Base-by-base conservation (phyloP, 768 basidiomycete species). In the Ramaria sp. region DNA sequence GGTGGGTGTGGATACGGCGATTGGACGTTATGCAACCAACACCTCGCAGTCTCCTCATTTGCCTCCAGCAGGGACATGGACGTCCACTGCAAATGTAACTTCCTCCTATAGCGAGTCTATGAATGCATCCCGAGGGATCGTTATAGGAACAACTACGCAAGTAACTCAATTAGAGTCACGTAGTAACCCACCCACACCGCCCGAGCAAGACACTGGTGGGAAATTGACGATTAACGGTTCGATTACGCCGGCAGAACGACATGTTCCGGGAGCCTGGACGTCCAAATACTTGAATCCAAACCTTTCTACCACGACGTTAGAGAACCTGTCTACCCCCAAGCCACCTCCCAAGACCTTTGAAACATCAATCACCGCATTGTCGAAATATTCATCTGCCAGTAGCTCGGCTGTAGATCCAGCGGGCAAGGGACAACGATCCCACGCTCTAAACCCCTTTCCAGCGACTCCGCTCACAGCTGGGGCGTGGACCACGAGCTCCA, bases 261-360 rank as follows among this genome's bases (percentile, higher is more conserved):
- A 20, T 18, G 10, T 43, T 43, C 45, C 53, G 13, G 53, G 53
- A 20, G 53, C 53, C 30, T 55, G 53, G 53, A 55, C 53, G 27
- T 13, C 36, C 3, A 39, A 43, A 24, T 47, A 22, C 5, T 18
- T 37, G 28, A 44, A 20, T 18, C 2, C 28, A 22, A 55, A 55
- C 20, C 25, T 16, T 25, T 1, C 53, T 8, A 27, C 52, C 3
- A 28, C n/a, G 39, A 42, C 41, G 10, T 6, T 32, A 9, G 53
- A 55, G 20, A 18, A 22, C 28, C 5, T 55, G 18, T 25, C 53
- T 30, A 27, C 18, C 6, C 43, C 42, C 20, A 44, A 28, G 22
- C 43, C 53, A 20, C 24, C 53, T 5, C 5, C 44, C 16, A 55
- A 55, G 27, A 16, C 50, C 22, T 24, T 16, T 16, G 25, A 47